Conservation (phyloP, 495 filamentous ascomycete genomes). For the Talaromyces nanjingensis region DNA sequence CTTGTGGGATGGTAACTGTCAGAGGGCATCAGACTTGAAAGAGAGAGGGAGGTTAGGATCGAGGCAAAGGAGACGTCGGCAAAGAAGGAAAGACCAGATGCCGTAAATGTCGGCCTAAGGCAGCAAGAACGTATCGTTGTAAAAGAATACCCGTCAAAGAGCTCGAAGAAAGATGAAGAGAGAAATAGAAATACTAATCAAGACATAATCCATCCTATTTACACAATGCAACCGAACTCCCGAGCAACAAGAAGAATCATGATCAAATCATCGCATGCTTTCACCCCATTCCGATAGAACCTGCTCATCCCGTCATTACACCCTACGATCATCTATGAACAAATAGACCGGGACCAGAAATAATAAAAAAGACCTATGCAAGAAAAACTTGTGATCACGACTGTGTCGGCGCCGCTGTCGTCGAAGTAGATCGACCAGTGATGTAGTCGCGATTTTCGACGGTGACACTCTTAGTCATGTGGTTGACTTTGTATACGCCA, state of each 20-base stretch:
- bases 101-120: neutral
- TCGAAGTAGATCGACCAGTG: slow-evolving; percentile 25
- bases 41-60: neutral
- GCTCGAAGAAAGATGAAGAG: neutral
- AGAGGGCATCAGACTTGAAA: neutral
- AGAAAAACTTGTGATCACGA: neutral
- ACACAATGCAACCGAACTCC: neutral
- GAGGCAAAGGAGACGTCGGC: neutral
- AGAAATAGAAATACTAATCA: neutral
- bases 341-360: neutral
- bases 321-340: neutral
- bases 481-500: slow-evolving; percentile 98
- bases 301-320: neutral
- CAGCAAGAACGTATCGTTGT: neutral
- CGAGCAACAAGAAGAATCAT: neutral
- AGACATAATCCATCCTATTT: neutral
- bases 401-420: neutral
- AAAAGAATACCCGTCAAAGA: neutral
- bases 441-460: slow-evolving; percentile 89
- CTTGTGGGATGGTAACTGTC: neutral
- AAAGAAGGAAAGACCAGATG: neutral
- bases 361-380: neutral
- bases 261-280: neutral
- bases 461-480: slow-evolving; percentile 98
- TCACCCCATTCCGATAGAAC: neutral